Conservation (phyloP, 352 stramenopile genomes). For the Peronosclerospora sorghi region DNA sequence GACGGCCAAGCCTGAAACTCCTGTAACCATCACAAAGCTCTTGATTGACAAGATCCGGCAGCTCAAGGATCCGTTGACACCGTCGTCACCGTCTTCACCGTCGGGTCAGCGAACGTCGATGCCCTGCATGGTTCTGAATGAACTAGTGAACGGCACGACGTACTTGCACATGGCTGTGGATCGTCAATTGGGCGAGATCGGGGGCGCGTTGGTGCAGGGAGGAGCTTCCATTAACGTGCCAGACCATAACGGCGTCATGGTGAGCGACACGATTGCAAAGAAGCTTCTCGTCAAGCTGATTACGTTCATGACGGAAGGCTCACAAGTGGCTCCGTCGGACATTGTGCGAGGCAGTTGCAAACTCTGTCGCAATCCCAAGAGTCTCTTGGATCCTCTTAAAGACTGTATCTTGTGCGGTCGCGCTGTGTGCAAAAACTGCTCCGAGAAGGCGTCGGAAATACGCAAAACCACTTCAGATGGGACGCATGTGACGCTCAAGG, state of each 20-base stretch:
- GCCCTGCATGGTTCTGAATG: conserved; percentile 34
- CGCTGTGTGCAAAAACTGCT: conserved; percentile 76
- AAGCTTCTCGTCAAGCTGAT: conserved; percentile 71
- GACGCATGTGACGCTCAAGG: conserved; percentile 25
- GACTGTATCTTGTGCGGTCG: conserved; percentile 73
- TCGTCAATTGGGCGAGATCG: conserved; percentile 53
- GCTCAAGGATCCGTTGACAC: conserved; percentile 3
- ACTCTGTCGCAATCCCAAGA: conserved; percentile 73
- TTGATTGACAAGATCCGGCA: conserved; percentile 43
- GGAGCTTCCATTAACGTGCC: conserved; percentile 79
- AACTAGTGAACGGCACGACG: conserved; percentile 63
- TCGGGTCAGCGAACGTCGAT: conserved; percentile 3
- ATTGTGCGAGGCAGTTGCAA: conserved; percentile 62
- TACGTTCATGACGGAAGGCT: conserved; percentile 69
- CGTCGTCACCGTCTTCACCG: conserved; percentile 12
- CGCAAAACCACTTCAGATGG: conserved; percentile 34
- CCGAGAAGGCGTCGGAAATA: conserved; percentile 61
- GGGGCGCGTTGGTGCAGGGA: conserved; percentile 45
- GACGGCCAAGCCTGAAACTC: conserved; percentile 49
- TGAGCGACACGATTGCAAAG: conserved; percentile 65
- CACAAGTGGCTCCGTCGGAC: conserved; percentile 40
- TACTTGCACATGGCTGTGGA: conserved; percentile 81
- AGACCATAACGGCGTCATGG: conserved; percentile 63
- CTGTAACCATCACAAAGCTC: conserved; percentile 34
- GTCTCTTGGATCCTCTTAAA: conserved; percentile 55